Evolutionary conservation across 371 early-diverging fungal genomes (phyloP).

Genomic region (Apophysomyces variabilis): DNA sequence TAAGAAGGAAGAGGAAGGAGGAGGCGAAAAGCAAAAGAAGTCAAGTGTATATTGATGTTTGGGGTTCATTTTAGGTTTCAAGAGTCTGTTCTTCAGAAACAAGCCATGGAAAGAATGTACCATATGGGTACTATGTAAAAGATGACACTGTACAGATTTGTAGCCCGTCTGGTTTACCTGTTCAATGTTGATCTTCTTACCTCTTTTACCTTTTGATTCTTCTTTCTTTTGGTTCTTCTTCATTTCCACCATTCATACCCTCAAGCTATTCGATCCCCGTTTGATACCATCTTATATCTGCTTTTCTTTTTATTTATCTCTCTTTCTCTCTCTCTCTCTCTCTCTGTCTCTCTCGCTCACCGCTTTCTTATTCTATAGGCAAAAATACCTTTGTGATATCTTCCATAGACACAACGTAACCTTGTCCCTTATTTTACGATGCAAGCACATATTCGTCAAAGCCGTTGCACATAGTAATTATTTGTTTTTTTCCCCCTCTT

Average conservation of each 20-base stretch:
- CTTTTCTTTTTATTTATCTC: constrained; percentile 9
- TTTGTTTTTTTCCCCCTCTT: neutral
- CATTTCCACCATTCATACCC: constrained; percentile 7
- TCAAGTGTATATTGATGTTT: neutral
- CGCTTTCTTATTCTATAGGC: no score
- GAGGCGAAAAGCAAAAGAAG: neutral
- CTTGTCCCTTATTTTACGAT: constrained; percentile 1
- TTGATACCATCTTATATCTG: constrained; percentile 6
- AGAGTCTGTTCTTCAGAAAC: constrained; percentile 50
- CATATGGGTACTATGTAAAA: constrained; percentile 52
- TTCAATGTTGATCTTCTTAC: no score
- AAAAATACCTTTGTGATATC: neutral
- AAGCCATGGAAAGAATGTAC: constrained; percentile 59
- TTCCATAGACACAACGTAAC: neutral
- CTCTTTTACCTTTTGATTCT: neutral
- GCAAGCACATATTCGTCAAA: constrained; percentile 10
- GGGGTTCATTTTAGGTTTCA: constrained; percentile 38
- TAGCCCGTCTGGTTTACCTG: neutral
- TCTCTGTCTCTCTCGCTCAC: no score
- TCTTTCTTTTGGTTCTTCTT: neutral
- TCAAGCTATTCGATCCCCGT: neutral
- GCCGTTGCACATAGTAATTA: constrained; percentile 10
- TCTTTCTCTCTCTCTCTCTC: no score
- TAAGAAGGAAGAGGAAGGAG: constrained; percentile 17
- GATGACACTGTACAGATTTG: neutral